These are phyloP conservation scores for Hordeum marinum DNA, from an alignment of 176 grass and related monocot species.

Conservation along the genomic window DNA sequence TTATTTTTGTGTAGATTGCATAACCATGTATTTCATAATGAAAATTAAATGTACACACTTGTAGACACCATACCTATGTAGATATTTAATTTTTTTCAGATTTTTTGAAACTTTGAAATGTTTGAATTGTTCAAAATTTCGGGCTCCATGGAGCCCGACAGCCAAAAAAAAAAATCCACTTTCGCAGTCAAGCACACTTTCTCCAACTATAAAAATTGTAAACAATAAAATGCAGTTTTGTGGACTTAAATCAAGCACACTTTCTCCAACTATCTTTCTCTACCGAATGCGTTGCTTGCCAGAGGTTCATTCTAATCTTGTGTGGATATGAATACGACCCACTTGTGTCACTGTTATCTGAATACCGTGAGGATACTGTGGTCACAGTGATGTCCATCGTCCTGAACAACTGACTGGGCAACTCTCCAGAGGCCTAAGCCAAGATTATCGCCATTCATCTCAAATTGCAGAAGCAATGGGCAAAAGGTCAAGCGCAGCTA, in stretches of 20 bases:
- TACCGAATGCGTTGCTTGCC: not conserved
- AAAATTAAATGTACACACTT: no score
- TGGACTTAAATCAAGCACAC: not conserved
- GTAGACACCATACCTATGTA: no score
- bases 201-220: not conserved
- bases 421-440: not conserved
- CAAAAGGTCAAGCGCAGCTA: not conserved
- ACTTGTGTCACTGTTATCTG: not conserved
- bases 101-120: no score
- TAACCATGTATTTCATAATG: no score
- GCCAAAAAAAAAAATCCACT: no score
- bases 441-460: not conserved
- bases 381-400: not conserved
- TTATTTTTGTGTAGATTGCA: no score
- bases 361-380: not conserved
- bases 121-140: no score
- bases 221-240: not conserved
- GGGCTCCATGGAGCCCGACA: no score
- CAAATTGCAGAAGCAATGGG: not conserved
- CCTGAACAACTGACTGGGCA: not conserved
- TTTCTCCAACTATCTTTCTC: not conserved
- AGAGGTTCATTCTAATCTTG: not conserved
- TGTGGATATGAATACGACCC: not conserved
- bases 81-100: no score
- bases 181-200: not conserved